Conservation (phyloP, 306 rosid genomes). For the Leucaena leucocephala region DNA sequence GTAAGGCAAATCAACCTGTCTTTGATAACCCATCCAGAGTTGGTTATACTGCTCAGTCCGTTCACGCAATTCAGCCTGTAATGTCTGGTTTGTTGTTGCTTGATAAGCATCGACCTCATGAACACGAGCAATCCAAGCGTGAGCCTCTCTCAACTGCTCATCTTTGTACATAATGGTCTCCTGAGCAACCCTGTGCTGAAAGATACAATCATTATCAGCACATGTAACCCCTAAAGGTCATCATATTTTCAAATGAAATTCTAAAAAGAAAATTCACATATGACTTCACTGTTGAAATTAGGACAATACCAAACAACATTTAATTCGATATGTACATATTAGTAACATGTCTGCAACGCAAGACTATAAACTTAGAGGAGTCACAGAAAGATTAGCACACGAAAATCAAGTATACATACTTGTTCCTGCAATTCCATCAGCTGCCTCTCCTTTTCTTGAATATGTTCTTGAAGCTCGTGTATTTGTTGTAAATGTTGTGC, state of each 20-base stretch:
- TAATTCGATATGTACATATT: background rate
- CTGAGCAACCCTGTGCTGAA: conserved; percentile 95
- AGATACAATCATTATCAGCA: conserved; percentile 37
- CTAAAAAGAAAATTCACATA: conserved; percentile 18
- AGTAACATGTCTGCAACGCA: background rate
- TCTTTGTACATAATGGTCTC: conserved; percentile 85
- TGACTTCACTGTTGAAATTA: background rate
- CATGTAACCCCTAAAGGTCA: conserved; percentile 12
- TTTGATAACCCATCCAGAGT: conserved; percentile 90
- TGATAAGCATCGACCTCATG: conserved; percentile 92
- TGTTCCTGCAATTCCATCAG: conserved; percentile 92
- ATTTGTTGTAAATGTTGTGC: conserved; percentile 87
- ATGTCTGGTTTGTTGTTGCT: conserved; percentile 71
- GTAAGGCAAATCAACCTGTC: conserved; percentile 68
- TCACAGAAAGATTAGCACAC: background rate
- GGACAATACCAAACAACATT: background rate
- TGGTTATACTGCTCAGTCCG: conserved; percentile 92
- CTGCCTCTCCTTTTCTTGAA: conserved; percentile 96
- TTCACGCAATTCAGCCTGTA: conserved; percentile 90
- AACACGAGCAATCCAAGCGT: conserved; percentile 89
- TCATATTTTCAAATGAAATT: background rate
- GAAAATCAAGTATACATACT: conserved; percentile 44
- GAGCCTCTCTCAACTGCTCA: conserved; percentile 91
- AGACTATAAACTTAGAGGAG: background rate
- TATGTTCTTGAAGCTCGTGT: conserved; percentile 89